Conservation (phyloP, 305 asterid species). For the Fraxinus baroniana region DNA sequence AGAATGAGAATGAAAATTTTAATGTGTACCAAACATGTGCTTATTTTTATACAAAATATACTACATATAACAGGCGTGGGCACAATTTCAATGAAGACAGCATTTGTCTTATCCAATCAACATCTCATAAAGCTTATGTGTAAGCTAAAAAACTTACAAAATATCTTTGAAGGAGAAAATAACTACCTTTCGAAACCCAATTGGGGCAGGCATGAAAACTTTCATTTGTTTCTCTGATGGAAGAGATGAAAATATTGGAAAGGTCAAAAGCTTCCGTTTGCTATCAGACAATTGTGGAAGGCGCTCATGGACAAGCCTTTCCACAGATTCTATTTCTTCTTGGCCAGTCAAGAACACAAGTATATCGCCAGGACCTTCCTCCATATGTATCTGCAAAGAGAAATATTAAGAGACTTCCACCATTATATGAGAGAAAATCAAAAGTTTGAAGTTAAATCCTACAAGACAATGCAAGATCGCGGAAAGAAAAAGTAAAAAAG, state of each 20-base stretch:
- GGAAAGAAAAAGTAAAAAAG: slow-evolving; percentile 6
- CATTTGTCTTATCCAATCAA: neutral
- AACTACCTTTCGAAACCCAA: slow-evolving; percentile 88
- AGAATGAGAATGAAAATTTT: no score
- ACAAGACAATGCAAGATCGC: neutral
- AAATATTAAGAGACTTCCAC: slow-evolving; percentile 7
- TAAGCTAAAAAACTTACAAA: neutral
- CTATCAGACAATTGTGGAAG: slow-evolving; percentile 69
- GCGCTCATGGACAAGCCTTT: slow-evolving; percentile 79
- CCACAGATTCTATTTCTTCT: slow-evolving; percentile 95
- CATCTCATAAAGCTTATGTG: neutral
- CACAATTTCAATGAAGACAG: neutral
- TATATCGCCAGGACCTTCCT: slow-evolving; percentile 87
- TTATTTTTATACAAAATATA: neutral
- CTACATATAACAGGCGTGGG: neutral
- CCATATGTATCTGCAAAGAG: slow-evolving; percentile 75
- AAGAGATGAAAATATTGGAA: slow-evolving; percentile 89
- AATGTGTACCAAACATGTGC: no score
- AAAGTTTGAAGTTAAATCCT: neutral
- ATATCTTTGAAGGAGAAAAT: slow-evolving; percentile 2
- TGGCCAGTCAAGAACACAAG: slow-evolving; percentile 98
- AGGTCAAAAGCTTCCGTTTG: slow-evolving; percentile 59
- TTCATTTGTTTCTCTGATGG: slow-evolving; percentile 97
- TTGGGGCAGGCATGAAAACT: slow-evolving; percentile 73
- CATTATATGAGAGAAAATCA: neutral